A percentile compares a stretch with the other conserved stretches of the same genome.
These are phyloP conservation scores for Jatropha podagrica DNA, from an alignment of 441 rosid species.

Conservation along the genomic window DNA sequence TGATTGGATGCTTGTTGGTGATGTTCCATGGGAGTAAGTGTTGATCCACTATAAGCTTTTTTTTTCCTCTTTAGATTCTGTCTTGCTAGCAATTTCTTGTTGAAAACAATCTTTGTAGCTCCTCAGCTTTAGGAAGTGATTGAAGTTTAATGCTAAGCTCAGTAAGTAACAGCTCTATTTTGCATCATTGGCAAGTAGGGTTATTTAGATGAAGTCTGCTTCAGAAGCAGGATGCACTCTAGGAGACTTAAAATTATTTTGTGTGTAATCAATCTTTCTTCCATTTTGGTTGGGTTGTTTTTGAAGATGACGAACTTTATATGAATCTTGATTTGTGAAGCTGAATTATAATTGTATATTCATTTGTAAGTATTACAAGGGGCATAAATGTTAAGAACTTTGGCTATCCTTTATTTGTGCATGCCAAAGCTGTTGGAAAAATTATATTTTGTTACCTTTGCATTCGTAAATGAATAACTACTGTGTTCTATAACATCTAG, in stretches of 20 bases:
- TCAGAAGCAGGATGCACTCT: background rate
- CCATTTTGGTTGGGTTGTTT: background rate
- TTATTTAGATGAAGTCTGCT: background rate
- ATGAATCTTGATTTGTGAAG: background rate
- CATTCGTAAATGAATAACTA: background rate
- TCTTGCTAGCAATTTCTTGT: background rate
- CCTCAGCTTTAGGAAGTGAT: background rate
- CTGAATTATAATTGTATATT: background rate
- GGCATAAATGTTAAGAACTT: background rate
- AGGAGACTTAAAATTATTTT: background rate
- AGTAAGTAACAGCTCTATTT: background rate
- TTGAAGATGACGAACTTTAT: background rate
- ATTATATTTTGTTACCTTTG: too few species aligned
- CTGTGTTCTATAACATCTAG: background rate
- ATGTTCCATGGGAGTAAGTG: constrained; percentile 84
- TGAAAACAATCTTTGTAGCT: background rate
- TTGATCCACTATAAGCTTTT: background rate
- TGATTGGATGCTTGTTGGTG: constrained; percentile 87
- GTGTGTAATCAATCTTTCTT: too few species aligned
- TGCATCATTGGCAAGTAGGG: background rate
- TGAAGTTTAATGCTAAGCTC: background rate
- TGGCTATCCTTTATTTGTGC: too few species aligned
- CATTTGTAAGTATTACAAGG: background rate
- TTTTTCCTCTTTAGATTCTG: background rate
- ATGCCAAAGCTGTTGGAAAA: too few species aligned